phyloP scores from a whole-genome alignment of 2,329 filamentous ascomycete species.

The Exophiala aquamarina region DNA sequence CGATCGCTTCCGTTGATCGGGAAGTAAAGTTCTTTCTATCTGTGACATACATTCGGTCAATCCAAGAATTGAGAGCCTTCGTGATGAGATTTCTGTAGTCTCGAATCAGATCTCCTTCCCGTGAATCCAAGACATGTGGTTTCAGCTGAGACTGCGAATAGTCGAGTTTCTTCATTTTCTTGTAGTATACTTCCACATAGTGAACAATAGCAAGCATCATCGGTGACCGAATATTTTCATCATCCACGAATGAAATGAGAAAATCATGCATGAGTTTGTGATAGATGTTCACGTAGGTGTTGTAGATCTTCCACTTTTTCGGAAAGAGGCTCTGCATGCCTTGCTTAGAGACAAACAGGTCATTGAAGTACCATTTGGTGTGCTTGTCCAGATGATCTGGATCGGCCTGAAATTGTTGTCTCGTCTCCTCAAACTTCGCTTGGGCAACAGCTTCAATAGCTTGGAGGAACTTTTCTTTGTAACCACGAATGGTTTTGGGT shows the following conservation, averaged over 20 bases:
- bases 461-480: slow-evolving; percentile 92
- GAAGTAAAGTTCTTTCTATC: slow-evolving; percentile 80
- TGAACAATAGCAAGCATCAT: slow-evolving; percentile 90
- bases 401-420: slow-evolving; percentile 77
- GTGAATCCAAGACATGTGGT: slow-evolving; percentile 86
- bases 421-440: slow-evolving; percentile 70
- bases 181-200: slow-evolving; percentile 94
- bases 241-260: slow-evolving; percentile 77
- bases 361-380: slow-evolving; percentile 96
- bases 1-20: slow-evolving; percentile 75
- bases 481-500: slow-evolving; percentile 86
- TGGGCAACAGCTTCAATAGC: slow-evolving; percentile 73
- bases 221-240: slow-evolving; percentile 77
- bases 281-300: slow-evolving; percentile 86
- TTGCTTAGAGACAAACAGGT: slow-evolving; percentile 89
- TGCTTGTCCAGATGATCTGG: slow-evolving; percentile 80
- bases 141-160: slow-evolving; percentile 72
- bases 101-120: slow-evolving; percentile 84
- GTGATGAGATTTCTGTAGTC: slow-evolving; percentile 96
- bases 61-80: slow-evolving; percentile 94
- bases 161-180: slow-evolving; percentile 90
- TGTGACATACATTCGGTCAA: slow-evolving; percentile 82
- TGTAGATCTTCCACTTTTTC: slow-evolving; percentile 93
- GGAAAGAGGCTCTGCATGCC: slow-evolving; percentile 92
- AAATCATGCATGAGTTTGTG: slow-evolving; percentile 96